phyloP scores from a whole-genome alignment of 306 rosid species.

The Inga oerstediana region DNA sequence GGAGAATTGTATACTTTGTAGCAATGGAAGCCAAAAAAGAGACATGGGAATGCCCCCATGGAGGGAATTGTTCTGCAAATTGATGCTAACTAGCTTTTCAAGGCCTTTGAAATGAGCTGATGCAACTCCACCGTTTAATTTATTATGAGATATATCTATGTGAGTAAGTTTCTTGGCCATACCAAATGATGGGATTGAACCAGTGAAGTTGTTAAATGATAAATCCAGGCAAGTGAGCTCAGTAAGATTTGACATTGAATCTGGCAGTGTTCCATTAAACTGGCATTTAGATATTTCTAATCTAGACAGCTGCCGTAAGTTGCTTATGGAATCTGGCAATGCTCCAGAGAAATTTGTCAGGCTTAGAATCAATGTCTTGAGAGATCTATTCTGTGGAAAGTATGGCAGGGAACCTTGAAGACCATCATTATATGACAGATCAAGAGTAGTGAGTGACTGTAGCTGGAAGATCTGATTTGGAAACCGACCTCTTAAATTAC shows the following conservation, averaged over 20 bases:
- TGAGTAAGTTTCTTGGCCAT: not conserved
- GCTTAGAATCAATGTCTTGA: not conserved
- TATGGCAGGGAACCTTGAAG: conserved; percentile 22
- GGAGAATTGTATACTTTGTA: not conserved
- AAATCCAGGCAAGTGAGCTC: conserved; percentile 1
- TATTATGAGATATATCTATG: not conserved
- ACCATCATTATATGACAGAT: not conserved
- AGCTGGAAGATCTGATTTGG: conserved; percentile 18
- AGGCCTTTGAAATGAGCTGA: conserved; percentile 8
- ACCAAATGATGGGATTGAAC: conserved; percentile 27
- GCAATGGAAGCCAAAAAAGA: conserved; percentile 5
- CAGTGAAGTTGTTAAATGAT: not conserved
- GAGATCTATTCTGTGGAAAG: conserved; percentile 6
- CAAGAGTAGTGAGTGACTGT: not conserved
- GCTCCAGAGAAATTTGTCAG: not conserved
- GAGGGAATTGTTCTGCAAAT: not conserved
- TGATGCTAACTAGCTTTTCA: not conserved
- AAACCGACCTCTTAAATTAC: conserved; percentile 7
- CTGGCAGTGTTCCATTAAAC: conserved; percentile 10
- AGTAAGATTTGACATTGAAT: conserved; percentile 6
- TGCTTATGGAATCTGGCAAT: not conserved
- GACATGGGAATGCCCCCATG: conserved; percentile 20
- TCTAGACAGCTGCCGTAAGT: not conserved
- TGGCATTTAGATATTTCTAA: not conserved
- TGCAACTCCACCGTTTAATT: not conserved